Evolutionary conservation across 495 filamentous ascomycete genomes (phyloP), one percentile per base, ranked within the genome.

Genomic region (Ramalina intermedia): DNA sequence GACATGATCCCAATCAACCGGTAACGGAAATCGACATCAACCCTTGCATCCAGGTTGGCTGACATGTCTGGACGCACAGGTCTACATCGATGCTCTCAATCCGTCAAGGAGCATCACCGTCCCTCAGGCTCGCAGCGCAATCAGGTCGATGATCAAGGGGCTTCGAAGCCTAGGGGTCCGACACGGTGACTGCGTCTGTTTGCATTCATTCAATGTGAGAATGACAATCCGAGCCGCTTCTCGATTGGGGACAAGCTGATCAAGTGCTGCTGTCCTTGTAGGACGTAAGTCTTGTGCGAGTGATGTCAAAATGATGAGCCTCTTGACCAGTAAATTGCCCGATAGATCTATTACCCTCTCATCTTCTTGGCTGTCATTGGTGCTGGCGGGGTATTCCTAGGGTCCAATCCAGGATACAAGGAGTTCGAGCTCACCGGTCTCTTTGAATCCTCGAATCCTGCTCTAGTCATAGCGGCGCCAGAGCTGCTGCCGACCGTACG

Each of bases 191-290:
- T 71, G 66, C 46, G 69, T 78, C 12, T 66, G 73, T 17, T 60
- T 79, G 33, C 73, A 79, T 47, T 72, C 77, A 0, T 79, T 78
- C 63, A 81, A 81, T 56, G 72, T 47, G 26, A 17, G 42, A 18
- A 6, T 41, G 3, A 6, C 4, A 24, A 4, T 14, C 16, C 8
- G 16, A 18, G 17, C 14, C 14, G 5, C 11, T 7, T 26, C 18
- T 16, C 23, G 35, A 29, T 17, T 41, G 9, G 2, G 21, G 14
- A 23, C 16, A 12, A 17, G 39, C 39, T 41, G 39, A 41, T 6
- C 42, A 27, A 7, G 24, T 4, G 5, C 18, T 27, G n/a, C 8
- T 16, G 1, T 44, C 18, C 6, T n/a, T 27, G 42, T 24, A 44
- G 42, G 42, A 44, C 20, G 42, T 44, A 44, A 8, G 42, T 7